A percentile compares a stretch with the other conserved stretches of the same genome.
Evolutionary conservation across 2,329 filamentous ascomycete species (phyloP).

Genomic region (Samsoniella hepiali): DNA sequence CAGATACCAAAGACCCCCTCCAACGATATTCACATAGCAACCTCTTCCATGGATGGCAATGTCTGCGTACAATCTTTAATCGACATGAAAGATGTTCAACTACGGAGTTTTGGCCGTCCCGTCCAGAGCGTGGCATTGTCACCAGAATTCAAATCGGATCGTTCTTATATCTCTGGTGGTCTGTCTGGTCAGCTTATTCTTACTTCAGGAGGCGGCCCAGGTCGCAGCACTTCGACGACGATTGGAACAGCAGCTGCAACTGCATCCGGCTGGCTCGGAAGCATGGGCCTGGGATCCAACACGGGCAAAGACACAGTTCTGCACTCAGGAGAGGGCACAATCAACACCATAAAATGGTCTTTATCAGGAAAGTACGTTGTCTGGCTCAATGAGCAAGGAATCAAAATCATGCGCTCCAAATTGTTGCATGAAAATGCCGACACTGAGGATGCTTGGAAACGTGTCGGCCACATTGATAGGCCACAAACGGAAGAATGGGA

Average conservation of each 20-base stretch:
- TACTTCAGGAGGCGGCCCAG: constrained; percentile 75
- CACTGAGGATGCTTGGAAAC: constrained; percentile 84
- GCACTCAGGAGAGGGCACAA: constrained; percentile 87
- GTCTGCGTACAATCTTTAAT: constrained; percentile 87
- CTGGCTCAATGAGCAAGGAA: constrained; percentile 95
- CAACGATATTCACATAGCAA: constrained; percentile 90
- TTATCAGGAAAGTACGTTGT: constrained; percentile 86
- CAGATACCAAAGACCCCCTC: constrained; percentile 71
- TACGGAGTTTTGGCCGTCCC: constrained; percentile 90
- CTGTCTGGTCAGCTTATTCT: constrained; percentile 83
- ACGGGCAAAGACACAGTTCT: constrained; percentile 81
- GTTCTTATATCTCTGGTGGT: constrained; percentile 86
- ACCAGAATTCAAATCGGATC: constrained; percentile 87
- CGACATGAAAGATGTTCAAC: constrained; percentile 82
- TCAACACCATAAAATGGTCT: constrained; percentile 93
- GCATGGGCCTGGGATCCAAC: constrained; percentile 74
- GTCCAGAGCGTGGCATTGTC: constrained; percentile 92
- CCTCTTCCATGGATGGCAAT: constrained; percentile 92
- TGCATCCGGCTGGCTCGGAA: constrained; percentile 87
- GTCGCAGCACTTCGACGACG: constrained; percentile 83
- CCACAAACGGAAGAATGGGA: constrained; percentile 88
- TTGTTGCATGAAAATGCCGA: constrained; percentile 73
- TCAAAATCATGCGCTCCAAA: constrained; percentile 95
- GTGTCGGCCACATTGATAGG: constrained; percentile 86
- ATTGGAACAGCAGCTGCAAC: constrained; percentile 77